Conservation (phyloP, 139 green algal species). For the Chlorella sorokiniana region DNA sequence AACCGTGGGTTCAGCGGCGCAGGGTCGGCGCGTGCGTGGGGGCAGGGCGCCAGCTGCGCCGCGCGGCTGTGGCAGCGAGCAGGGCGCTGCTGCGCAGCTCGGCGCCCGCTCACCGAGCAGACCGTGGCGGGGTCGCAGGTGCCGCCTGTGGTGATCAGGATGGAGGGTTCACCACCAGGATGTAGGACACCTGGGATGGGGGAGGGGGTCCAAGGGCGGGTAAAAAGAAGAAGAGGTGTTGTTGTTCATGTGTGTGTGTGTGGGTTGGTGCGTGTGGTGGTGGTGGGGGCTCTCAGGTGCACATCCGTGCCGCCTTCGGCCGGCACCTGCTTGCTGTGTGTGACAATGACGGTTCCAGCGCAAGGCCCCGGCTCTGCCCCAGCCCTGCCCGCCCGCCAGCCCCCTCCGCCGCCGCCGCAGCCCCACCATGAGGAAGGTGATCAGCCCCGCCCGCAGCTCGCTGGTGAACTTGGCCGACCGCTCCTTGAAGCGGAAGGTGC, state of each 20-base stretch:
- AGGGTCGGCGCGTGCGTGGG: background rate
- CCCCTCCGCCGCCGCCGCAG: background rate
- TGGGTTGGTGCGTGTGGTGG: no score
- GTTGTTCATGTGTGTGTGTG: no score
- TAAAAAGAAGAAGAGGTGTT: no score
- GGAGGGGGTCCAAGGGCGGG: background rate
- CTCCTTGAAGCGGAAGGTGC: constrained; percentile 65
- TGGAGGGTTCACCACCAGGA: constrained; percentile 77
- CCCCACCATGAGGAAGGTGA: constrained; percentile 81
- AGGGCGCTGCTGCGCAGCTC: background rate
- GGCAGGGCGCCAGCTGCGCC: no score
- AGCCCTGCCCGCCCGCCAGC: background rate
- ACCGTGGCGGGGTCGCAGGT: constrained; percentile 54
- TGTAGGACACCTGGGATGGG: constrained; percentile 67
- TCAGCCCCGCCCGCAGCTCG: constrained; percentile 70
- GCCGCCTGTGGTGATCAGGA: constrained; percentile 73
- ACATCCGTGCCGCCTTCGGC: no score
- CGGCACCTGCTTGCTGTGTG: no score
- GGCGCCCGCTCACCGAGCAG: constrained; percentile 45
- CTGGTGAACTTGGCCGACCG: constrained; percentile 60
- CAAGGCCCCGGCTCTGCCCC: background rate
- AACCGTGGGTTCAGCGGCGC: no score
- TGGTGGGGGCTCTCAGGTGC: no score
- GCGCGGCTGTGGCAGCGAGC: background rate
- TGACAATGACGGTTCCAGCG: no score